phyloP scores from a whole-genome alignment of 208 protist species.

The Crithidia thermophila region DNA sequence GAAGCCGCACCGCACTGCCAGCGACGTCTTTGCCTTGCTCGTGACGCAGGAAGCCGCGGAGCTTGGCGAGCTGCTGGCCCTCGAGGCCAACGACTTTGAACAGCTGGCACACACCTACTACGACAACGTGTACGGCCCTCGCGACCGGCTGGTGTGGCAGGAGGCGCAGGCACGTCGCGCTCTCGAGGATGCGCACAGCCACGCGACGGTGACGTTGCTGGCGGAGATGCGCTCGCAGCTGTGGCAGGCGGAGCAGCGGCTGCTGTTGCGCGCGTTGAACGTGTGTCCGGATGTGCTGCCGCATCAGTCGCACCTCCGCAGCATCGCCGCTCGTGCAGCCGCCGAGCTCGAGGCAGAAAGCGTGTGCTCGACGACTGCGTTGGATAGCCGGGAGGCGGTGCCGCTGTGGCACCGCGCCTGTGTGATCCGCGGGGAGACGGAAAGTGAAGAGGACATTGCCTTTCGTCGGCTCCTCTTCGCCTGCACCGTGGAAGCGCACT shows the following conservation, averaged over 20 bases:
- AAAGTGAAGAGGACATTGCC: conserved; percentile 69
- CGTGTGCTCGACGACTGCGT: neutral
- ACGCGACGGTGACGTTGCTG: conserved; percentile 28
- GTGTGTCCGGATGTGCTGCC: conserved; percentile 32
- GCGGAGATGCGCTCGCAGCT: conserved; percentile 33
- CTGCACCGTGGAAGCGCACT: conserved; percentile 49
- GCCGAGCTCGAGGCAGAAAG: neutral
- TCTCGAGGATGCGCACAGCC: conserved; percentile 45
- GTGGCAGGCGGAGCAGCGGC: conserved; percentile 44
- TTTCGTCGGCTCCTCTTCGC: conserved; percentile 53
- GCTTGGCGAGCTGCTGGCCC: conserved; percentile 31
- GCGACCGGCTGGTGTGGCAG: conserved; percentile 27
- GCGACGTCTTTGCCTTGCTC: conserved; percentile 27
- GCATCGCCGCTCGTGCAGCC: conserved; percentile 9
- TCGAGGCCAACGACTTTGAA: conserved; percentile 34
- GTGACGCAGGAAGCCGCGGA: conserved; percentile 34
- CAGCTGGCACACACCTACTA: conserved; percentile 35
- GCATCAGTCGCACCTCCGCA: conserved; percentile 18
- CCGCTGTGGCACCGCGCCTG: conserved; percentile 66
- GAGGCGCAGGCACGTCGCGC: conserved; percentile 46
- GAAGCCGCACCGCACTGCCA: neutral
- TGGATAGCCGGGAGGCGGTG: conserved; percentile 47
- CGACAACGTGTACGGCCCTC: conserved; percentile 9
- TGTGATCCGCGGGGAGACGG: conserved; percentile 69
- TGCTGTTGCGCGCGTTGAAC: conserved; percentile 42